Evolutionary conservation across 768 basidiomycete genomes (phyloP).

Genomic region (Calocybe indica): DNA sequence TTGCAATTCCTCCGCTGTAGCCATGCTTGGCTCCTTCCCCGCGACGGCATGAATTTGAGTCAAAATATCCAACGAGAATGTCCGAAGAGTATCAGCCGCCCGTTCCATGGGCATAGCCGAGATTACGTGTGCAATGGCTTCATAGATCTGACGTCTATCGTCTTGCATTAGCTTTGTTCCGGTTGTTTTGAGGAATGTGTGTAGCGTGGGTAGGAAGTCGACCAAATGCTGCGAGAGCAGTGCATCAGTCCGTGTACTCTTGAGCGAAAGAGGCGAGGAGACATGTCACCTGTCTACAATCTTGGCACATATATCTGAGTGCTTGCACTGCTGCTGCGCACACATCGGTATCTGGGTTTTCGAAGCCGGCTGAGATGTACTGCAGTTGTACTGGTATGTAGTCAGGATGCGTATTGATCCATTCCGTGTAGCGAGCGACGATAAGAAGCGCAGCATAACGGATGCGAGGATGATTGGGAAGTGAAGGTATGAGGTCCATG

Average conservation of each 20-base stretch:
- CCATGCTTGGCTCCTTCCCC: slow-evolving; percentile 44
- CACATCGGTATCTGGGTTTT: slow-evolving; percentile 74
- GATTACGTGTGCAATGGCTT: slow-evolving; percentile 94
- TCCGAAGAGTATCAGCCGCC: slow-evolving; percentile 80
- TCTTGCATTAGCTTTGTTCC: slow-evolving; percentile 79
- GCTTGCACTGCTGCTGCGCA: slow-evolving; percentile 93
- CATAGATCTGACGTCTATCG: slow-evolving; percentile 88
- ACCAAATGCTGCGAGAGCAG: slow-evolving; percentile 64
- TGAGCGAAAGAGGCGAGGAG: neutral
- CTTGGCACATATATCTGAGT: slow-evolving; percentile 93
- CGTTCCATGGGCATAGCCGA: slow-evolving; percentile 88
- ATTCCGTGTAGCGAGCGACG: slow-evolving; percentile 93
- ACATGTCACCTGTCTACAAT: slow-evolving; percentile 75
- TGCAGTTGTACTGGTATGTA: slow-evolving; percentile 83
- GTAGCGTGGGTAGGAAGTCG: slow-evolving; percentile 86
- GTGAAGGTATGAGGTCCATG: slow-evolving; percentile 87
- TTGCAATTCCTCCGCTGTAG: slow-evolving; percentile 61
- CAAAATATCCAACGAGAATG: slow-evolving; percentile 84
- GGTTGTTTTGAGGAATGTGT: slow-evolving; percentile 78
- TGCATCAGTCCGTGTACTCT: slow-evolving; percentile 1
- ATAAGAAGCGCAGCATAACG: slow-evolving; percentile 95
- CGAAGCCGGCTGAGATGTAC: slow-evolving; percentile 91
- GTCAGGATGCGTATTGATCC: slow-evolving; percentile 86
- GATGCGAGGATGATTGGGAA: slow-evolving; percentile 86
- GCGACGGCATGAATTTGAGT: slow-evolving; percentile 65